Conservation (phyloP, 495 filamentous ascomycete genomes). For the Paragyromitra xinjiangensis region DNA sequence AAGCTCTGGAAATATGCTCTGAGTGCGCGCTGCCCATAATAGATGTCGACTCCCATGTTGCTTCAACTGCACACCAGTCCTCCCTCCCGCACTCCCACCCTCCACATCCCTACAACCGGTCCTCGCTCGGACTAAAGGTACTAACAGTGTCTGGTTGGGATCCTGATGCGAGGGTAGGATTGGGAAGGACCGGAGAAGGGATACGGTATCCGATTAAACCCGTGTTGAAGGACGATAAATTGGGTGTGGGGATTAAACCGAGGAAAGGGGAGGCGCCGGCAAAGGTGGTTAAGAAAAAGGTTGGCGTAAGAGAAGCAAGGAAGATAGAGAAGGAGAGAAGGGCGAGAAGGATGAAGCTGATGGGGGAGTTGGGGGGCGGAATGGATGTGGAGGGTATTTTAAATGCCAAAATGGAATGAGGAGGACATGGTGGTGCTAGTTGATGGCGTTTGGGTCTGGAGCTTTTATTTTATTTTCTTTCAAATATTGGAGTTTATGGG, state of each 20-base stretch:
- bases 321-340: slow-evolving; percentile 59
- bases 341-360: slow-evolving; percentile 68
- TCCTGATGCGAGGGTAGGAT: slow-evolving; percentile 76
- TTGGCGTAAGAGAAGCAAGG: slow-evolving; percentile 56
- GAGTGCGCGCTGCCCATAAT: slow-evolving; percentile 69
- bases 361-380: slow-evolving; percentile 74
- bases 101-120: slow-evolving; percentile 83
- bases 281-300: slow-evolving; percentile 59
- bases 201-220: slow-evolving; percentile 78
- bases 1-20: slow-evolving; percentile 61
- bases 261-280: slow-evolving; percentile 31
- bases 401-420: slow-evolving; percentile 69
- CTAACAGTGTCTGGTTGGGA: slow-evolving; percentile 87
- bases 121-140: slow-evolving; percentile 75
- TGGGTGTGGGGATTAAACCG: slow-evolving; percentile 70
- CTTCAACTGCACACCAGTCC: slow-evolving; percentile 81
- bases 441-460: background rate
- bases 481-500: background rate
- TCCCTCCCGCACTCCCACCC: slow-evolving; percentile 82
- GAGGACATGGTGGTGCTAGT: background rate
- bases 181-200: slow-evolving; percentile 77
- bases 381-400: slow-evolving; percentile 68
- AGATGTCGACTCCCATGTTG: slow-evolving; percentile 66
- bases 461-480: background rate
- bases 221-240: slow-evolving; percentile 74